Percentiles rank a stretch among this genome's conserved stretches.
Conservation (phyloP, 2,329 filamentous ascomycete genomes). For the Alternaria conjuncta region DNA sequence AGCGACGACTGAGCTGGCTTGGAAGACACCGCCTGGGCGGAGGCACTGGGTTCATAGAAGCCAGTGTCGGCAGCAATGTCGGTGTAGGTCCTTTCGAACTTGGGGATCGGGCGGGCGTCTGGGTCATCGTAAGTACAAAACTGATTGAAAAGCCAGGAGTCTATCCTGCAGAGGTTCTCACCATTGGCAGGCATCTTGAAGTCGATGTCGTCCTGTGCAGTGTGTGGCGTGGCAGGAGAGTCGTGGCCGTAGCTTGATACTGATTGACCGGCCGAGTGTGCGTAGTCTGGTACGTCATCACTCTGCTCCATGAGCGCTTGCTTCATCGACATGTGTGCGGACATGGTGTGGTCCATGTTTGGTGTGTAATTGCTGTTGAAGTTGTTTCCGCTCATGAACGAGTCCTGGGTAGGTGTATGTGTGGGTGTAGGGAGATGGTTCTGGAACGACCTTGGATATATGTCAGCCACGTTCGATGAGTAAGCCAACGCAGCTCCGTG, state of each 20-base stretch:
- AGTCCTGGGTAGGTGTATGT: slow-evolving; percentile 60
- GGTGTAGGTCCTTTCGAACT: slow-evolving; percentile 84
- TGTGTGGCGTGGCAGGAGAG: slow-evolving; percentile 67
- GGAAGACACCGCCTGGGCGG: slow-evolving; percentile 51
- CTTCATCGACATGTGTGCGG: slow-evolving; percentile 67
- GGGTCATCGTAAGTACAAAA: slow-evolving; percentile 70
- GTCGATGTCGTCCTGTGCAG: slow-evolving; percentile 60
- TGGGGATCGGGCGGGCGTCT: slow-evolving; percentile 67
- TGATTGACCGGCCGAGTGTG: slow-evolving; percentile 62
- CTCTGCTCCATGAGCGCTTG: slow-evolving; percentile 62
- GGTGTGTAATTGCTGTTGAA: slow-evolving; percentile 57
- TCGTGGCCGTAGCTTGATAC: slow-evolving; percentile 67
- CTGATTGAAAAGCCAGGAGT: slow-evolving; percentile 61
- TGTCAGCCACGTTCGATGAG: slow-evolving; percentile 42
- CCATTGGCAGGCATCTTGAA: slow-evolving; percentile 61
- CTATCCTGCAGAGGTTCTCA: slow-evolving; percentile 55
- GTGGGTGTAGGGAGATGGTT: slow-evolving; percentile 63
- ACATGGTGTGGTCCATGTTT: slow-evolving; percentile 52
- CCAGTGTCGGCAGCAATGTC: slow-evolving; percentile 80
- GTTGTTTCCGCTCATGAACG: slow-evolving; percentile 54
- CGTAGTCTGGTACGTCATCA: slow-evolving; percentile 59
- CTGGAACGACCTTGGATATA: slow-evolving; percentile 51
- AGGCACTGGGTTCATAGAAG: slow-evolving; percentile 76
- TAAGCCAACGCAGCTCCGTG: slow-evolving; percentile 45
- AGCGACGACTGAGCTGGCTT: slow-evolving; percentile 59